These are phyloP conservation scores for Xylaria curta DNA, from an alignment of 495 filamentous ascomycete genomes.

Conservation along the genomic window DNA sequence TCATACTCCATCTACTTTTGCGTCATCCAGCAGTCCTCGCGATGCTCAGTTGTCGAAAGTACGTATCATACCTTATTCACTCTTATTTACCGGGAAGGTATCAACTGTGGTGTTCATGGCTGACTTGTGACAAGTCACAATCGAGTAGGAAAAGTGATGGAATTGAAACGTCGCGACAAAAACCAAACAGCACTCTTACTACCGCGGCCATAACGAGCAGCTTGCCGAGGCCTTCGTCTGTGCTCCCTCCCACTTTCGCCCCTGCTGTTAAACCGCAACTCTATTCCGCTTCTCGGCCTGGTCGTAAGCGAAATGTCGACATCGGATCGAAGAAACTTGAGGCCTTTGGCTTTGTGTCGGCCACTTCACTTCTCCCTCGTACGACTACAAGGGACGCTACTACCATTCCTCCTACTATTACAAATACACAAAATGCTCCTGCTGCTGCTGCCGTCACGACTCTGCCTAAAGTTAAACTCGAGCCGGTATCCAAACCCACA, in stretches of 20 bases:
- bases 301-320: background rate
- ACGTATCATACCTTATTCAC: background rate
- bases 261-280: constrained; percentile 5
- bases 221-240: background rate
- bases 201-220: background rate
- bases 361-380: background rate
- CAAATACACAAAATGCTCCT: background rate
- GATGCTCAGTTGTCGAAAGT: background rate
- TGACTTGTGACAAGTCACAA: background rate
- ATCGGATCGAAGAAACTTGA: constrained; percentile 1
- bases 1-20: background rate
- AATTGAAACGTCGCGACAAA: background rate
- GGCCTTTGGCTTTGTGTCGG: constrained; percentile 8
- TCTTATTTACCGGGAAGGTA: too few species aligned
- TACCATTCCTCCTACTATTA: background rate
- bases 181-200: background rate
- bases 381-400: background rate
- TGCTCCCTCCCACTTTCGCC: background rate
- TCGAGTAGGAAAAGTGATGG: background rate
- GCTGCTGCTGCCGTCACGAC: background rate
- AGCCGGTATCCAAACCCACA: background rate
- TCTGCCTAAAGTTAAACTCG: background rate
- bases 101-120: background rate
- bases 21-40: background rate
- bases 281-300: background rate